A percentile compares a stretch with the other conserved stretches of the same genome.
phyloP scores from a whole-genome alignment of 202 grass and related monocot genomes.

The Saccharum hybrid region DNA sequence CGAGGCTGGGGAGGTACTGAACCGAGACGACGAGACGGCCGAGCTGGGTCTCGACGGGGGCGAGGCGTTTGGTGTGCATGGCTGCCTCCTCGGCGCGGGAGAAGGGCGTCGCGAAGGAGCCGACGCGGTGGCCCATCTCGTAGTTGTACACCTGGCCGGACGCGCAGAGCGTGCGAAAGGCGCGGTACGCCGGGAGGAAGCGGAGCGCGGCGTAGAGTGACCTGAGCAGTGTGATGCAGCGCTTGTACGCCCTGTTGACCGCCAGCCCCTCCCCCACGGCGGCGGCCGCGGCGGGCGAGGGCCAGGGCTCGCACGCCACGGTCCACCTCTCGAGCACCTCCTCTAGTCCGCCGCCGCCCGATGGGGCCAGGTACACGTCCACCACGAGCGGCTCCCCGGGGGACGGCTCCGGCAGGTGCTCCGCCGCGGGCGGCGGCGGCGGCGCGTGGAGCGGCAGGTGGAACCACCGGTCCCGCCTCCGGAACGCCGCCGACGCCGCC shows the following conservation, averaged over 20 bases:
- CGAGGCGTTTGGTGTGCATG: constrained; percentile 55
- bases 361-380: constrained; percentile 68
- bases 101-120: constrained; percentile 81
- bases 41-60: constrained; percentile 76
- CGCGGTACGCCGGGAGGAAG: constrained; percentile 77
- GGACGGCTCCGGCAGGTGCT: constrained; percentile 54
- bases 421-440: constrained; percentile 53
- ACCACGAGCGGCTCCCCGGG: constrained; percentile 65
- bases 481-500: constrained; percentile 24
- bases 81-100: constrained; percentile 73
- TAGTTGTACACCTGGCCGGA: constrained; percentile 77
- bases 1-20: constrained; percentile 71
- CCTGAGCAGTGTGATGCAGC: constrained; percentile 76
- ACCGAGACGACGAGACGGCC: constrained; percentile 81
- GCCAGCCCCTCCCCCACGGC: constrained; percentile 50
- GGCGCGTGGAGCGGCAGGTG: constrained; percentile 65
- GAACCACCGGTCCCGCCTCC: constrained; percentile 72
- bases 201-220: constrained; percentile 81
- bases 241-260: constrained; percentile 76
- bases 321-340: constrained; percentile 80
- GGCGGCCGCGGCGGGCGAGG: constrained; percentile 29
- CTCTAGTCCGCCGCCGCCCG: constrained; percentile 41
- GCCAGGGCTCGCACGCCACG: constrained; percentile 75
- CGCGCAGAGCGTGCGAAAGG: constrained; percentile 71
- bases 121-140: constrained; percentile 72